Conservation (phyloP, 148 eudicot genomes). For the Rhododendron williamsianum region DNA sequence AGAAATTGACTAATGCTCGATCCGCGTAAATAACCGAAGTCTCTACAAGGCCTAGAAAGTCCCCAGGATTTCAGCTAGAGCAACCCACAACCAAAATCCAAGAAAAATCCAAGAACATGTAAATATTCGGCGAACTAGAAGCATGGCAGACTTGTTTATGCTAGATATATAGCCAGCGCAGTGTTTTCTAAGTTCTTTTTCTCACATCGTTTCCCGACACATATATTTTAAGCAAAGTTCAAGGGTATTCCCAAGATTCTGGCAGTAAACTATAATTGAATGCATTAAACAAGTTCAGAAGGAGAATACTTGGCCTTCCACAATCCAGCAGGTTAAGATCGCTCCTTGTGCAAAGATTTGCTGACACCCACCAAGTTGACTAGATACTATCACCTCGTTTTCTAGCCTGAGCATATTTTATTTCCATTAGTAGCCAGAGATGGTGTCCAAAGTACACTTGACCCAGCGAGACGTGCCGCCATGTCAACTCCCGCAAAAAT, state of each 20-base stretch:
- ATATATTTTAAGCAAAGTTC: not conserved
- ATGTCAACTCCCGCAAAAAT: not conserved
- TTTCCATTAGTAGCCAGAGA: not conserved
- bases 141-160: not conserved
- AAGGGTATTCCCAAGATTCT: not conserved
- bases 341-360: not conserved
- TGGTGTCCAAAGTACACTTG: not conserved
- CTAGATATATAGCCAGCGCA: not conserved
- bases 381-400: not conserved
- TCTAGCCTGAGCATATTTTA: not conserved
- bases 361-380: not conserved
- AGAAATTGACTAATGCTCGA: not conserved
- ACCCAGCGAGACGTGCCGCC: not conserved
- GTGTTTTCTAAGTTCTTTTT: not conserved
- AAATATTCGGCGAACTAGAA: not conserved
- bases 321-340: not conserved
- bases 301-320: not conserved
- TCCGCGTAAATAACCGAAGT: not conserved
- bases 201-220: not conserved
- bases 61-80: not conserved
- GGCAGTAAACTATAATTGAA: not conserved
- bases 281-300: not conserved
- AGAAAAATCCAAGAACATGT: not conserved
- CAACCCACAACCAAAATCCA: constrained; percentile 2
- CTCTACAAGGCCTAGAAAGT: not conserved